A percentile compares a stretch with the other conserved stretches of the same genome.
Conservation (phyloP, 805 yeast species). For the Ogataea dorogensis region DNA sequence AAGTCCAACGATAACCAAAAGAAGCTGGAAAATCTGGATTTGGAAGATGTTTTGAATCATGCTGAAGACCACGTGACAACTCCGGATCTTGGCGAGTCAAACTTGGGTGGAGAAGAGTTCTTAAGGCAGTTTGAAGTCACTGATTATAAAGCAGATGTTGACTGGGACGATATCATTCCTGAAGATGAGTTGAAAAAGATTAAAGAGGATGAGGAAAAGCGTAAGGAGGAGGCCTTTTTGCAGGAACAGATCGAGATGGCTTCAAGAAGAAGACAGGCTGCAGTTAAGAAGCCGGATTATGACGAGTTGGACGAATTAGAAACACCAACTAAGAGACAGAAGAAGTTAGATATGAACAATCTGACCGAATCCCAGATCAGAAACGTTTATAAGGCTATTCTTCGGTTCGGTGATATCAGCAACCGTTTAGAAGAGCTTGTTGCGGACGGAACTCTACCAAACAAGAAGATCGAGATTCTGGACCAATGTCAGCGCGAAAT, state of each 20-base stretch:
- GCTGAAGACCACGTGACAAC: constrained; percentile 98
- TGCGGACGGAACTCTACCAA: constrained; percentile 85
- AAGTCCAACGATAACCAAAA: constrained; percentile 90
- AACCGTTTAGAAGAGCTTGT: constrained; percentile 81
- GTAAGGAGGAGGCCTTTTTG: constrained; percentile 80
- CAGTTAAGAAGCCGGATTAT: constrained; percentile 49
- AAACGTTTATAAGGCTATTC: constrained; percentile 76
- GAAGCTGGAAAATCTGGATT: constrained; percentile 89
- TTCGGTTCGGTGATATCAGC: constrained; percentile 76
- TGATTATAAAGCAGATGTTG: constrained; percentile 96
- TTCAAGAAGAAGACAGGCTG: constrained; percentile 75
- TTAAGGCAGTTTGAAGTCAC: constrained; percentile 97
- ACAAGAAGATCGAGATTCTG: constrained; percentile 76
- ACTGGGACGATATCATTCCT: constrained; percentile 99
- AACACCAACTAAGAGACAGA: constrained; percentile 34
- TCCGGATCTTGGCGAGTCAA: constrained; percentile 96
- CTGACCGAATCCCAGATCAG: constrained; percentile 86
- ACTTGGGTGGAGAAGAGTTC: constrained; percentile 97
- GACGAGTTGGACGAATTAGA: constrained; percentile 38
- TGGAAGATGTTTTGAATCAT: constrained; percentile 93
- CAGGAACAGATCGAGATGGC: constrained; percentile 89
- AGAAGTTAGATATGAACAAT: constrained; percentile 43
- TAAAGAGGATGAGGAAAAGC: constrained; percentile 87
- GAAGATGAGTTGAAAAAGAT: constrained; percentile 85
- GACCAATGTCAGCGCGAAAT: constrained; percentile 76